These are phyloP conservation scores for Jackrogersella multiformis DNA, from an alignment of 495 filamentous ascomycete species.

Conservation along the genomic window DNA sequence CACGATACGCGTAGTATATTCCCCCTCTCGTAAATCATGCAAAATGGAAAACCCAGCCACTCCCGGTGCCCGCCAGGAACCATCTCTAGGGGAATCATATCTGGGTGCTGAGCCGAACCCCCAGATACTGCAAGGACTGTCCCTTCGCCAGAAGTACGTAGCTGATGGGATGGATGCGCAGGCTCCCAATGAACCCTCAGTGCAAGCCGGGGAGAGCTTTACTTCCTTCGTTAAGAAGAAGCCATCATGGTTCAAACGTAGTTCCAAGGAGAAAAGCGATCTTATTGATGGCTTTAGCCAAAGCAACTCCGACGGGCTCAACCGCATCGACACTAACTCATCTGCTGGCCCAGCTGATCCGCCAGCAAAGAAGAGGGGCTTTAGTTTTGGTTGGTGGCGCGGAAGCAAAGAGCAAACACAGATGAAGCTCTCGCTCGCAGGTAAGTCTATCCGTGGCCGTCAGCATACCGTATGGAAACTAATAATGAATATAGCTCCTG, in stretches of 20 bases:
- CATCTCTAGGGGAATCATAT: constrained; percentile 47
- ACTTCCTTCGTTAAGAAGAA: constrained; percentile 58
- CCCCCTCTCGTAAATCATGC: constrained; percentile 42
- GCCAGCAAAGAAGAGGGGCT: constrained; percentile 58
- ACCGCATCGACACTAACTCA: constrained; percentile 23
- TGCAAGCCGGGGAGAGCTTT: neutral
- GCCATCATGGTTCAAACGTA: constrained; percentile 72
- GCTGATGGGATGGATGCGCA: constrained; percentile 28
- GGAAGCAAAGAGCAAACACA: constrained; percentile 49
- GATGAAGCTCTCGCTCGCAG: constrained; percentile 47
- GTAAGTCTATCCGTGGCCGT: constrained; percentile 38
- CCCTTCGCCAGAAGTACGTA: constrained; percentile 37
- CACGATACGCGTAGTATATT: constrained; percentile 62
- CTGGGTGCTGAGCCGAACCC: constrained; percentile 21
- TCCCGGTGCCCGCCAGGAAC: constrained; percentile 66
- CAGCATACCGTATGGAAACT: constrained; percentile 11
- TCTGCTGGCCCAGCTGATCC: neutral
- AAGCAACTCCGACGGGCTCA: constrained; percentile 16
- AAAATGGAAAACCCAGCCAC: constrained; percentile 48
- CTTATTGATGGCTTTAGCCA: constrained; percentile 19
- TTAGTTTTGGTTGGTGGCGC: constrained; percentile 59
- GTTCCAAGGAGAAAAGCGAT: constrained; percentile 55
- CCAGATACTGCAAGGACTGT: constrained; percentile 5
- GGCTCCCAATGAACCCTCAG: neutral
- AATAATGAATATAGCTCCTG: constrained; percentile 22